Percentiles rank a stretch among this genome's conserved stretches.
Conservation (phyloP, 2,329 filamentous ascomycete genomes). For the Aureobasidium sp. region DNA sequence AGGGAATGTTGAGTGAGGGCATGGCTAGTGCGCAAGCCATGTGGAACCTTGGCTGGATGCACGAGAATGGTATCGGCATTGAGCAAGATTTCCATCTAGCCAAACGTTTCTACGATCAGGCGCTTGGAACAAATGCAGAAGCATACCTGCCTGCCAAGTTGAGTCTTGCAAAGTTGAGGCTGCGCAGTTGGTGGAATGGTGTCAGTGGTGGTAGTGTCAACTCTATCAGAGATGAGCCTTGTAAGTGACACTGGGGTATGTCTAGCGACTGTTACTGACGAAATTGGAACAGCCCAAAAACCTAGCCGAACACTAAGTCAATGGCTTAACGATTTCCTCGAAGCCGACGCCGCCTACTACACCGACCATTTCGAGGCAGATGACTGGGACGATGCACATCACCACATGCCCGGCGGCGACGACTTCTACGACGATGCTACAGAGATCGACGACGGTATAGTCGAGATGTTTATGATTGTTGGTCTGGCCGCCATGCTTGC, state of each 20-base stretch:
- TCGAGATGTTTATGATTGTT: slow-evolving; percentile 81
- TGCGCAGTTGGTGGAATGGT: slow-evolving; percentile 89
- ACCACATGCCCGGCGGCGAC: slow-evolving; percentile 28
- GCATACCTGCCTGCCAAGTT: slow-evolving; percentile 89
- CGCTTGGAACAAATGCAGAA: slow-evolving; percentile 80
- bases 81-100: slow-evolving; percentile 95
- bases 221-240: slow-evolving; percentile 71
- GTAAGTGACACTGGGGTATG: background rate
- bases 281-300: slow-evolving; percentile 41
- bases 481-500: slow-evolving; percentile 66
- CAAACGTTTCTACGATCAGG: slow-evolving; percentile 91
- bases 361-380: slow-evolving; percentile 38
- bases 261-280: background rate
- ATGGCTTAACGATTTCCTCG: slow-evolving; percentile 80
- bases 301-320: slow-evolving; percentile 54
- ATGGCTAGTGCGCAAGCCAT: slow-evolving; percentile 89
- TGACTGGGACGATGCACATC: slow-evolving; percentile 32
- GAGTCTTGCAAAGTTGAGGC: slow-evolving; percentile 73
- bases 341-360: slow-evolving; percentile 39
- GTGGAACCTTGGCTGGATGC: slow-evolving; percentile 99
- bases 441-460: slow-evolving; percentile 64
- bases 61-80: slow-evolving; percentile 89
- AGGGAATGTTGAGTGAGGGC: slow-evolving; percentile 83
- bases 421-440: slow-evolving; percentile 49
- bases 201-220: slow-evolving; percentile 86